phyloP scores from a whole-genome alignment of 1,284 basidiomycete genomes.

The Papiliotrema fonsecae region DNA sequence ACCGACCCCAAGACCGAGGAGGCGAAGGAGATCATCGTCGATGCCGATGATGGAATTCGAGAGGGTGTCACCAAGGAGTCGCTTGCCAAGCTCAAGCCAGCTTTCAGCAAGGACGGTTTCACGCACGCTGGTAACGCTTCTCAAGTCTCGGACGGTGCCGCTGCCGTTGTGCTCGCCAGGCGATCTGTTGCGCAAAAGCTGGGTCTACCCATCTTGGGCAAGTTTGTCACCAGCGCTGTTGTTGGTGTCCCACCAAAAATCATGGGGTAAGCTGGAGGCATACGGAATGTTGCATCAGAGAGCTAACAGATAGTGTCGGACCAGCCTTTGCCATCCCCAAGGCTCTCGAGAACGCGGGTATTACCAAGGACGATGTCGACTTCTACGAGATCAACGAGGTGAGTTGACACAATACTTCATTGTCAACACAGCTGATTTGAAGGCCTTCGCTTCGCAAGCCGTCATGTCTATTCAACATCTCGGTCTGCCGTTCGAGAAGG shows the following conservation, averaged over 20 bases:
- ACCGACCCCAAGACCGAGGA: slow-evolving; percentile 81
- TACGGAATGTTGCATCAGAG: neutral
- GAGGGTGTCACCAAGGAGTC: slow-evolving; percentile 85
- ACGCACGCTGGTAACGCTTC: slow-evolving; percentile 92
- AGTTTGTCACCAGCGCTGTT: slow-evolving; percentile 72
- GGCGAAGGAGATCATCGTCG: slow-evolving; percentile 71
- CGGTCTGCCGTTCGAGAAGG: slow-evolving; percentile 67
- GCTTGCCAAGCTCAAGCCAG: slow-evolving; percentile 86
- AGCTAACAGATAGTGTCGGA: slow-evolving; percentile 56
- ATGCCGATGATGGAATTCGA: slow-evolving; percentile 85
- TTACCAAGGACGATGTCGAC: slow-evolving; percentile 73
- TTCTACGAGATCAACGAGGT: slow-evolving; percentile 84
- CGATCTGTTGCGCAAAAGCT: slow-evolving; percentile 82
- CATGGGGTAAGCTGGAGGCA: slow-evolving; percentile 60
- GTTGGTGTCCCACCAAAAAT: slow-evolving; percentile 80
- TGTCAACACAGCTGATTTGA: slow-evolving; percentile 2
- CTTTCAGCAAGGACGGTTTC: slow-evolving; percentile 79
- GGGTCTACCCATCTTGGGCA: slow-evolving; percentile 85
- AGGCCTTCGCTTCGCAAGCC: slow-evolving; percentile 79
- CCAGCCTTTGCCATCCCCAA: slow-evolving; percentile 89
- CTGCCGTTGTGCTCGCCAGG: slow-evolving; percentile 83
- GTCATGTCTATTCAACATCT: slow-evolving; percentile 75
- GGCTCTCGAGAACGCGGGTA: slow-evolving; percentile 66
- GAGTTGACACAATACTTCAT: slow-evolving; percentile 6
- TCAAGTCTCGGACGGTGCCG: slow-evolving; percentile 96